These are phyloP conservation scores for Phytopythium mirpurense DNA, from an alignment of 352 stramenopile genomes.

Conservation along the genomic window DNA sequence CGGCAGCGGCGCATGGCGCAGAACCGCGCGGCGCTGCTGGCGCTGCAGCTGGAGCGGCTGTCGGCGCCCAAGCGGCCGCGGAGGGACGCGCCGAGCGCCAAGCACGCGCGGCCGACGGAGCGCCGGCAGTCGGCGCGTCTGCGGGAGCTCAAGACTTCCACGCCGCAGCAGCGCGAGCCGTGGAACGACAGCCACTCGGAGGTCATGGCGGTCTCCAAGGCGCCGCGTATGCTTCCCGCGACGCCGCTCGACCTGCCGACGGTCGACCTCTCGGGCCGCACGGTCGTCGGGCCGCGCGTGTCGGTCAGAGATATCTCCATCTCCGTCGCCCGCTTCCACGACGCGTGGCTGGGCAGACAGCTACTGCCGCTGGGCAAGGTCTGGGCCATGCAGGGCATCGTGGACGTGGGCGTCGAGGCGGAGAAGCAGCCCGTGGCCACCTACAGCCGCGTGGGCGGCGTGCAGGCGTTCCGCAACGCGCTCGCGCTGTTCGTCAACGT, in stretches of 20 bases:
- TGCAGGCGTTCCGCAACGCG: constrained; percentile 51
- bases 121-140: neutral
- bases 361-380: constrained; percentile 45
- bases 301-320: constrained; percentile 26
- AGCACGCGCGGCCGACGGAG: neutral
- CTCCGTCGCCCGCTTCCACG: constrained; percentile 37
- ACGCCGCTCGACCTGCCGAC: neutral
- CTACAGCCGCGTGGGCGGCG: constrained; percentile 43
- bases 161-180: neutral
- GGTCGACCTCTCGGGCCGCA: neutral
- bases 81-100: neutral
- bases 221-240: neutral
- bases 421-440: neutral
- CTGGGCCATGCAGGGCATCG: constrained; percentile 43
- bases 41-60: constrained; percentile 24
- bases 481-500: constrained; percentile 56
- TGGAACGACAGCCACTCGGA: neutral
- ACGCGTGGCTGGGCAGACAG: constrained; percentile 40
- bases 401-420: constrained; percentile 13
- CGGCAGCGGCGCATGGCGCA: constrained; percentile 41
- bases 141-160: neutral
- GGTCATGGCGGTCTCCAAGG: neutral
- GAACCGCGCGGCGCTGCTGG: constrained; percentile 39
- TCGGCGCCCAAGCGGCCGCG: constrained; percentile 8
- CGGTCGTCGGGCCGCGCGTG: neutral